Evolutionary conservation across 2,329 filamentous ascomycete genomes (phyloP), one percentile per base, ranked within the genome.

Genomic region (Periconia digitata): DNA sequence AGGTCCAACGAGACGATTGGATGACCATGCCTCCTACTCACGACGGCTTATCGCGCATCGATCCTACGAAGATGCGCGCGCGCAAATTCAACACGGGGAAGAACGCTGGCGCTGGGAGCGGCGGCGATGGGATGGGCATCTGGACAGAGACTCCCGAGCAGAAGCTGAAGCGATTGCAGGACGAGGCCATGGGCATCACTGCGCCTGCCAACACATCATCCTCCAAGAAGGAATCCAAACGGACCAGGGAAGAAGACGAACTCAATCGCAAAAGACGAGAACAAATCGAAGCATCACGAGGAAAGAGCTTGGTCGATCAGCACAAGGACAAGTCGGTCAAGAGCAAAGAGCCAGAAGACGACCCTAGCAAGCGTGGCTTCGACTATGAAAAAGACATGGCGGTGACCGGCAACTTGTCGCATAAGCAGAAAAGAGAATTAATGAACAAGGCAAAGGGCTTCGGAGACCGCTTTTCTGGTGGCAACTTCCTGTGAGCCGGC

Each of bases 301-400:
- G 74, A 8, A 72, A 73, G 53, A 77, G 74, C 24, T 53, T 80
- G 18, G 72, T 76, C 40, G 74, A 77, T 47, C 70, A 75, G 54
- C 77, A 79, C 44, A 68, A 72, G 50, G 74, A 73, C 53, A 32
- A 32, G 27, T 32, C 27, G 27, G 71, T 67, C 18, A 72, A 70
- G 32, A 76, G 80, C 16, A 84, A 85, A 53, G 84, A 90, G 54
- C 89, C 94, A 18, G 75, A 77, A 41, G 92, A 96, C 72, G 92
- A 97, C 67, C 92, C 94, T 0, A 96, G 90, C 70, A 87, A 88
- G 72, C 80, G 92, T 51, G 87, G 84, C 0, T 97, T 97, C 72
- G 90, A 96, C 73, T 81, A 85, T 54, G 90, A 96, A 70, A 97
- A 96, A 75, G 94, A 97, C 70, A 96, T 97, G 84, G 87, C 84